Conservation (phyloP, 2,329 filamentous ascomycete species). For the Exophiala alcalophila region DNA sequence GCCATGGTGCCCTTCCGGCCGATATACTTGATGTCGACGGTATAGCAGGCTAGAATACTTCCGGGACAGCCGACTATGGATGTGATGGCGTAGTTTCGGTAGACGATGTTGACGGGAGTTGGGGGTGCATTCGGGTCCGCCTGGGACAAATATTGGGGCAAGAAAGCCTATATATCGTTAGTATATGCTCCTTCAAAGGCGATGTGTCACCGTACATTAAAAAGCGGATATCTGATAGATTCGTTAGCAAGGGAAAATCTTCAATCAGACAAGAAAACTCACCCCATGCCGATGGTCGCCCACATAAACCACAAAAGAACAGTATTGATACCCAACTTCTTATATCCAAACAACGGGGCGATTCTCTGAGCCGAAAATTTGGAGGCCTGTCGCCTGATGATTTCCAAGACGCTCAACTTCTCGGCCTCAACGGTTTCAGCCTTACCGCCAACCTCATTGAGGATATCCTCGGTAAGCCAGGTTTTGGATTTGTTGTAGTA, state of each 20-base stretch:
- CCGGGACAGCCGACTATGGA: conserved; percentile 70
- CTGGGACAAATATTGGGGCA: conserved; percentile 69
- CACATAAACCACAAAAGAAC: conserved; percentile 67
- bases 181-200: no score
- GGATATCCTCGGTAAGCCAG: conserved; percentile 56
- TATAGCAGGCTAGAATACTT: conserved; percentile 63
- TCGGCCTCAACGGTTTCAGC: conserved; percentile 34
- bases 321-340: conserved; percentile 50
- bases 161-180: no score
- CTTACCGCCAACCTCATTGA: conserved; percentile 56
- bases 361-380: conserved; percentile 52
- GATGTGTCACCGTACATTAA: no score
- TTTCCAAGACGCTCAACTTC: conserved; percentile 39
- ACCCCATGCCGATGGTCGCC: conserved; percentile 59
- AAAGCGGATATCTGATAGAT: conserved; percentile 70
- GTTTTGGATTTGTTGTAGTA: conserved; percentile 63
- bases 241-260: no score
- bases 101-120: conserved; percentile 69
- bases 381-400: conserved; percentile 57
- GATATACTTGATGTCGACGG: conserved; percentile 67
- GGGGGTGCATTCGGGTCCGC: conserved; percentile 68
- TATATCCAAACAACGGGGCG: conserved; percentile 63
- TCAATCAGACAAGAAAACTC: no score
- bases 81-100: conserved; percentile 76
- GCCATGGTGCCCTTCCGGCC: conserved; percentile 71